Percentiles rank a stretch among this genome's conserved stretches.
Evolutionary conservation across 345 rosid genomes (phyloP).

Genomic region (Noccaea bulbosa): DNA sequence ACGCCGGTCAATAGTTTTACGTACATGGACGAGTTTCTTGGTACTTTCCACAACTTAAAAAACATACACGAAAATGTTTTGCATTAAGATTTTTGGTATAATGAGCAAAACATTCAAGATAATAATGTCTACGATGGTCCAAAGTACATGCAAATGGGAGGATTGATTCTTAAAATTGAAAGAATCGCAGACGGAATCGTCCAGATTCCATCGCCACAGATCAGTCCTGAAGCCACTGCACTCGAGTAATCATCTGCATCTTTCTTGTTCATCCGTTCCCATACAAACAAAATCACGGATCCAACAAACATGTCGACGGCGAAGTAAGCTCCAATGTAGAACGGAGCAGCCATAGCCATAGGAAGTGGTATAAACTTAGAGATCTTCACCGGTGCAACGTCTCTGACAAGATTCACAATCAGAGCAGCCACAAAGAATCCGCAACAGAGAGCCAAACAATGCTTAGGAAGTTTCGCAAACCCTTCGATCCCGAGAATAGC

Average conservation of each 20-base stretch:
- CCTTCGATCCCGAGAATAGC: conserved; percentile 44
- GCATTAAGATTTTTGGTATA: background rate
- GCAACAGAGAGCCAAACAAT: conserved; percentile 41
- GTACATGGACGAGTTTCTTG: background rate
- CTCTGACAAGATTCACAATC: conserved; percentile 39
- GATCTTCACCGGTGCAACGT: conserved; percentile 1
- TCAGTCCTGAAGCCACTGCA: conserved; percentile 52
- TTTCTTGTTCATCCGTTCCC: conserved; percentile 43
- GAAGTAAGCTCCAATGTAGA: conserved; percentile 50
- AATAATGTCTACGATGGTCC: background rate
- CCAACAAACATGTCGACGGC: conserved; percentile 57
- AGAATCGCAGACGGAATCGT: conserved; percentile 44
- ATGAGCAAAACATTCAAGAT: background rate
- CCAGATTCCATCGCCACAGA: conserved; percentile 53
- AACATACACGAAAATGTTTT: background rate
- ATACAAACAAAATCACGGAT: conserved; percentile 41
- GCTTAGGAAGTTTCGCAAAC: conserved; percentile 28
- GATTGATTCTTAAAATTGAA: conserved; percentile 45
- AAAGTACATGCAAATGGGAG: conserved; percentile 57
- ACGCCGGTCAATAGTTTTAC: background rate
- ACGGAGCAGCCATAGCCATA: conserved; percentile 55
- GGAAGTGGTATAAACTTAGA: conserved; percentile 47
- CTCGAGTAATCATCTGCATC: conserved; percentile 40
- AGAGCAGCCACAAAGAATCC: conserved; percentile 49
- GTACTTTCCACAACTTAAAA: background rate